Conservation (phyloP, 352 stramenopile species). For the Phytopythium vexans region DNA sequence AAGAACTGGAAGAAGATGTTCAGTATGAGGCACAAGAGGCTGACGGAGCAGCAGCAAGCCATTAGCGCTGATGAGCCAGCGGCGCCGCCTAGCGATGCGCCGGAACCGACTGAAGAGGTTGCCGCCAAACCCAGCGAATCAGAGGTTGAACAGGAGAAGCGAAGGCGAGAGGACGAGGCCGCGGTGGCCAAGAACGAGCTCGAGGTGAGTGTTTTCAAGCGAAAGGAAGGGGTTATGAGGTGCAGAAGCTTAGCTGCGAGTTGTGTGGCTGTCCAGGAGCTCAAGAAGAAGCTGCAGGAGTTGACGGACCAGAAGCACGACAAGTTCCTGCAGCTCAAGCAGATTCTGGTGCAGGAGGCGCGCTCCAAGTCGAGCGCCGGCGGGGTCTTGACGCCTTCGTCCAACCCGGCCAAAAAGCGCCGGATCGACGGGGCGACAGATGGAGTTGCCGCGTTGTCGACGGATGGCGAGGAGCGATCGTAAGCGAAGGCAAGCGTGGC, state of each 20-base stretch:
- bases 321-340: slow-evolving; percentile 73
- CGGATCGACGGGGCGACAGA: slow-evolving; percentile 18
- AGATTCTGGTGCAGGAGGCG: slow-evolving; percentile 66
- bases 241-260: background rate
- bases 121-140: background rate
- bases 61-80: background rate
- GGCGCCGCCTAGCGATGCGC: background rate
- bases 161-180: slow-evolving; percentile 10
- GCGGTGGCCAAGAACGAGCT: slow-evolving; percentile 27
- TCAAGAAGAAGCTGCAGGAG: slow-evolving; percentile 41
- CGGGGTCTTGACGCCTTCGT: too few species aligned
- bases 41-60: slow-evolving; percentile 3
- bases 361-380: slow-evolving; percentile 33
- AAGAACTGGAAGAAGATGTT: slow-evolving; percentile 85
- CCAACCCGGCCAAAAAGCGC: slow-evolving; percentile 23
- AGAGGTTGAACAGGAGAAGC: slow-evolving; percentile 9
- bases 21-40: slow-evolving; percentile 36
- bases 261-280: slow-evolving; percentile 15
- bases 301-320: slow-evolving; percentile 69
- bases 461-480: too few species aligned
- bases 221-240: too few species aligned
- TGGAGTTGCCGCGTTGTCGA: too few species aligned
- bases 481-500: too few species aligned
- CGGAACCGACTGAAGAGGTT: background rate
- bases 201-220: slow-evolving; percentile 6